Percentiles rank a stretch among this genome's conserved stretches.
Evolutionary conservation across 2,329 filamentous ascomycete species (phyloP).

Genomic region (Colletotrichum simmondsii): DNA sequence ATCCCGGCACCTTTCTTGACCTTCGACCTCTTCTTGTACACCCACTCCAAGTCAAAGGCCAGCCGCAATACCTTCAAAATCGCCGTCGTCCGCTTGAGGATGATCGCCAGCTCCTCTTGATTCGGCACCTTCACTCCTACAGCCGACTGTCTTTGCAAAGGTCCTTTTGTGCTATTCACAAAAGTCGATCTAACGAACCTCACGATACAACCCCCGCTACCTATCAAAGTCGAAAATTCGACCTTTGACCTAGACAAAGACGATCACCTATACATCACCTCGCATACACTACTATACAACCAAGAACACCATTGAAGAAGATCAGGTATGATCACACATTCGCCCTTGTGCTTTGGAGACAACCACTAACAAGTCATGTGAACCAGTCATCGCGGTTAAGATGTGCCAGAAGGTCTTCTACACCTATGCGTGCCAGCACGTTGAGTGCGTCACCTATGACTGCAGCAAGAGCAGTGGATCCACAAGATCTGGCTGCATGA

Average conservation of each 20-base stretch:
- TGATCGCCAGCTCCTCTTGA: background rate
- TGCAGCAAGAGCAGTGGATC: background rate
- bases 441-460: constrained; percentile 26
- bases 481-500: background rate
- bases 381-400: background rate
- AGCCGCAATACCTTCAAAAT: background rate
- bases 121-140: background rate
- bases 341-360: background rate
- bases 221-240: too few species aligned
- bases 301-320: background rate
- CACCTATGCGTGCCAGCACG: constrained; percentile 34
- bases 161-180: background rate
- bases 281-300: background rate
- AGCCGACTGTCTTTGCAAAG: accelerated
- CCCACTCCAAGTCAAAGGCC: background rate
- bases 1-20: background rate
- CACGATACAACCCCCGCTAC: background rate
- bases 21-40: background rate
- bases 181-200: background rate
- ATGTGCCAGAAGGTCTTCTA: constrained; percentile 36
- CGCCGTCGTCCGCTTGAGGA: background rate
- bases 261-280: background rate
- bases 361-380: constrained; percentile 33
- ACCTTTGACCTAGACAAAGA: background rate
- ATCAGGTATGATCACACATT: background rate